Evolutionary conservation across 23 red algal genomes (phyloP), one percentile per base, ranked within the genome.

Genomic region (Gracilariopsis chorda): DNA sequence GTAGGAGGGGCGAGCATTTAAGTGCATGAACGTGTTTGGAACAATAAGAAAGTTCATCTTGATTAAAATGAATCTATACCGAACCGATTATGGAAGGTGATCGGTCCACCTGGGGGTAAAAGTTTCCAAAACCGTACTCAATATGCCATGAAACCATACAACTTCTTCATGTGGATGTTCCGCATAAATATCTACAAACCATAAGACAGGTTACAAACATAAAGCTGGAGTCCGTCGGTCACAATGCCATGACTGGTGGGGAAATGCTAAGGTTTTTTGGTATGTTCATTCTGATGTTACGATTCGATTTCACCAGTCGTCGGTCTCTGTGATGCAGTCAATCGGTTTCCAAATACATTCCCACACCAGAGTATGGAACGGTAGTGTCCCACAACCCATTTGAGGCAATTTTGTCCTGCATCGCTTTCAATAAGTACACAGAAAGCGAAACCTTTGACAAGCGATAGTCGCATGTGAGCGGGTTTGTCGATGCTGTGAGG

Each of bases 241-340:
- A 65, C 62, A 46, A 30, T 27, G 4, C 20, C 12, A 13, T 47
- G 32, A 0, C 0, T 34, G 12, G n/a, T 19, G 77, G 77, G 12
- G 44, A 81, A 59, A 81, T 81, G 28, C 27, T 81, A 13, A 52
- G 27, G 77, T 81, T 52, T 52, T 65, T 81, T 52, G 77, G 77
- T 28, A 81, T 59, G 27, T 8, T 81, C 0, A 1, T 81, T 21
- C 23, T 81, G 9, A 23, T 52, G 27, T 57, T n/a, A 51, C 39
- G 51, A 33, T 81, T 81, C 1, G 46, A 65, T 23, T 59, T 81
- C 23, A 58, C 46, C 13, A 81, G 49, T 25, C 27, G 77, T 12
- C 7, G 77, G 27, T 52, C 43, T 67, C 36, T 84, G 25, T 65
- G 51, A 11, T 0, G 46, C 57, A 1, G n/a, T 25, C 43, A 81